Evolutionary conservation across 169 alveolate species (phyloP).

Genomic region (Prorocentrum cordatum): DNA sequence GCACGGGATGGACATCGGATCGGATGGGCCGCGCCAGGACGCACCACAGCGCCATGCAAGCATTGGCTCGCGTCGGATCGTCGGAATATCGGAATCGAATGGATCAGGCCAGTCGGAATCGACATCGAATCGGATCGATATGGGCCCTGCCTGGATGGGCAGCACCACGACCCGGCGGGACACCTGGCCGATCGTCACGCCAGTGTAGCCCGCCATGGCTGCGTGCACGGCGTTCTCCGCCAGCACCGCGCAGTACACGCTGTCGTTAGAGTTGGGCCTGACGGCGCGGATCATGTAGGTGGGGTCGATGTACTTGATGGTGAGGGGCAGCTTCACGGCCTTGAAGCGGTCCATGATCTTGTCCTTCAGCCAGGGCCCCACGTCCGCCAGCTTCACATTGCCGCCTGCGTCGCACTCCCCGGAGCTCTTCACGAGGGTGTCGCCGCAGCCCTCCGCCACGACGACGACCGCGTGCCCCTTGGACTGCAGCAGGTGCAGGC

Average conservation of each 20-base stretch:
- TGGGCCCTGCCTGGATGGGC: too few species aligned
- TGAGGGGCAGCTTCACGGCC: not conserved
- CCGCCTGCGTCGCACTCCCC: constrained; percentile 47
- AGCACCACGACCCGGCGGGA: constrained; percentile 40
- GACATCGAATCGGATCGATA: too few species aligned
- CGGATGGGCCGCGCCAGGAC: too few species aligned
- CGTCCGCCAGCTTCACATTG: constrained; percentile 28
- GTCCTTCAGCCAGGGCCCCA: constrained; percentile 20
- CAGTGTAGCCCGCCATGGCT: constrained; percentile 63
- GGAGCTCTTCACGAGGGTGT: constrained; percentile 51
- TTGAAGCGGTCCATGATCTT: not conserved
- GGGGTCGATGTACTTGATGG: constrained; percentile 53
- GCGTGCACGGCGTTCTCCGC: constrained; percentile 67
- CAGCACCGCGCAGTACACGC: constrained; percentile 44
- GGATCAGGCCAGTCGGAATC: too few species aligned
- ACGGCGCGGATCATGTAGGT: constrained; percentile 68
- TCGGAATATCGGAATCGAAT: too few species aligned
- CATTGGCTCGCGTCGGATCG: too few species aligned
- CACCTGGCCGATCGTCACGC: not conserved
- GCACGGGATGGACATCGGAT: too few species aligned
- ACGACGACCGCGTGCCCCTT: constrained; percentile 80
- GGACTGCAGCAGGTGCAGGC: constrained; percentile 6
- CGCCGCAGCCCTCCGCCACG: constrained; percentile 87
- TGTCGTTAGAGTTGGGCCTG: constrained; percentile 60
- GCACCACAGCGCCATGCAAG: too few species aligned